Evolutionary conservation across 306 rosid genomes (phyloP), one percentile per base, ranked within the genome.

Genomic region (Arachis stenosperma): DNA sequence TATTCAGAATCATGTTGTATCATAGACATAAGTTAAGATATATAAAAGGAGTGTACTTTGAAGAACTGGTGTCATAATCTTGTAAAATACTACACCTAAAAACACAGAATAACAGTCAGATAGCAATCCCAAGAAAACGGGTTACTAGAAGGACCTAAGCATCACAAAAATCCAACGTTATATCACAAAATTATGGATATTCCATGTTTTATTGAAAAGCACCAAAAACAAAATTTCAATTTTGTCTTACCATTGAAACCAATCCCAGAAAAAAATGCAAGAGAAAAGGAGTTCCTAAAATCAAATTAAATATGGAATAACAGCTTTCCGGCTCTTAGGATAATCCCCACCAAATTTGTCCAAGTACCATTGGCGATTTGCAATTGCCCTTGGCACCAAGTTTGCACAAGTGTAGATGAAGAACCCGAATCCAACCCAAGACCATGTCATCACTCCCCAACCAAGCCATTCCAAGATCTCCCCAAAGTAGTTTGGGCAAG

Each of bases 381-480:
- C 96, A 37, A 85, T 75, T 1, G 96, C 96, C 79, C 97, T 79
- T 0, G 99, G 97, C 67, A 83, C 93, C 78, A 94, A 85, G 43
- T 94, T 89, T 3, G 93, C 90, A 40, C 83, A 94, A 6, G 98
- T 94, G 75, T 86, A 84, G 6, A 85, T 7, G 17, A 75, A 84
- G 71, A 94, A 91, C 61, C 91, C 92, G 1, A 89, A 53, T 5
- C 93, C 96, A 14, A 46, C 90, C 90, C 88, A 88, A 0, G 95
- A 83, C 84, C 93, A 92, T 5, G 87, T 90, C 96, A 89, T 91
- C 69, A 88, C 67, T 1, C 87, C 81, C 98, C 97, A 95, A 2
- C 96, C 97, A 9, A 90, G 6, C 97, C 99, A 91, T 87, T 91
- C 98, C 70, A 90, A 57, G 6, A 87, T 81, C 84, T 91, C 97